phyloP scores from a whole-genome alignment of 2,329 filamentous ascomycete genomes.

The Penicillium freii region DNA sequence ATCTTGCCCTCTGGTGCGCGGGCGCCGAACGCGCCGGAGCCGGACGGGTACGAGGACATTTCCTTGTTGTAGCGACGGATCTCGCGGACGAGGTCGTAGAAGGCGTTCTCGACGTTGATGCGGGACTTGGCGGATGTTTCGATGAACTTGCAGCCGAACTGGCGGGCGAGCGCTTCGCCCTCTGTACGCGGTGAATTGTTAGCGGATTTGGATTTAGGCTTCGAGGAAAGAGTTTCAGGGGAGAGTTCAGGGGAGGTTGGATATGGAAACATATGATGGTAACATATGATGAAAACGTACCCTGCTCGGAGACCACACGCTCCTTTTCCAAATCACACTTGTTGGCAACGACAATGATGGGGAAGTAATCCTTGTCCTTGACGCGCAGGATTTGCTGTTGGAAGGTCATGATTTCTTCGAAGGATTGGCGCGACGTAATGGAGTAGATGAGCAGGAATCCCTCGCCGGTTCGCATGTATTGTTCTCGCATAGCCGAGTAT shows the following conservation, averaged over 20 bases:
- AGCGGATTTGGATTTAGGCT: background rate
- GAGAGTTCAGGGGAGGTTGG: background rate
- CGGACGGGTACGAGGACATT: conserved; percentile 81
- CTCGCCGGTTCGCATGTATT: conserved; percentile 99
- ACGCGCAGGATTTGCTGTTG: conserved; percentile 98
- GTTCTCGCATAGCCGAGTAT: conserved; percentile 98
- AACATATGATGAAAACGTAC: conserved; percentile 52
- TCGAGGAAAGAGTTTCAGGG: background rate
- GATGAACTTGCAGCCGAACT: conserved; percentile 97
- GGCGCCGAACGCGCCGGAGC: conserved; percentile 61
- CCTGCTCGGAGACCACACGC: conserved; percentile 86
- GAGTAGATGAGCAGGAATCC: conserved; percentile 97
- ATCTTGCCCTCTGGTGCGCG: conserved; percentile 65
- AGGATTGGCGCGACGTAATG: conserved; percentile 94
- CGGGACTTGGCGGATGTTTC: conserved; percentile 98
- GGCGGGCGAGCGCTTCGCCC: conserved; percentile 79
- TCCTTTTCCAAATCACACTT: conserved; percentile 97
- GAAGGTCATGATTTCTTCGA: conserved; percentile 97
- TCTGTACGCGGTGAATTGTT: conserved; percentile 54
- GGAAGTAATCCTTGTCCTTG: conserved; percentile 99
- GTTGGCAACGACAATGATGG: conserved; percentile 98
- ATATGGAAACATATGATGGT: background rate
- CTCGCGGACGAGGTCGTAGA: conserved; percentile 97
- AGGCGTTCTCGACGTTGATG: conserved; percentile 97
- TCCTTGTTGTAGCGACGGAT: conserved; percentile 98